These are phyloP conservation scores for Coniochaeta pulveracea DNA, from an alignment of 2,329 filamentous ascomycete genomes.

Conservation along the genomic window DNA sequence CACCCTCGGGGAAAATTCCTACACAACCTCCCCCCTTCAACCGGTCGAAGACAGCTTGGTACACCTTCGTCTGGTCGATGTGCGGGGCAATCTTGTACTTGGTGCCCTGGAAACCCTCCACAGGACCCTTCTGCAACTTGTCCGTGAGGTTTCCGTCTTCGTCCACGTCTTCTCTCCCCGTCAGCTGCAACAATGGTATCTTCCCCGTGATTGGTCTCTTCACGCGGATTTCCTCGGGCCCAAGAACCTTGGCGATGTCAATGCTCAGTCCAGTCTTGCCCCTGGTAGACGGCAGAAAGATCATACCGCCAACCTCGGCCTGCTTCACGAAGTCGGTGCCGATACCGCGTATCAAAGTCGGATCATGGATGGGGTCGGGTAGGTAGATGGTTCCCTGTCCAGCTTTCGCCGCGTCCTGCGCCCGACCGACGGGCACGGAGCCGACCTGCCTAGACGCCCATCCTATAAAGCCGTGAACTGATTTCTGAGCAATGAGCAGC, in stretches of 20 bases:
- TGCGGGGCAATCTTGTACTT: constrained; percentile 85
- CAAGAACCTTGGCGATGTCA: constrained; percentile 72
- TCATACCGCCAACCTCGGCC: constrained; percentile 66
- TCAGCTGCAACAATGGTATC: constrained; percentile 68
- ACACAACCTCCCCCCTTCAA: constrained; percentile 78
- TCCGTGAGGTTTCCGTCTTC: constrained; percentile 52
- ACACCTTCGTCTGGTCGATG: constrained; percentile 87
- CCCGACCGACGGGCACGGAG: constrained; percentile 84
- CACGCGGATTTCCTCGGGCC: constrained; percentile 69
- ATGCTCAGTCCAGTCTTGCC: constrained; percentile 65
- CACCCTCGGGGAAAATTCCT: constrained; percentile 94
- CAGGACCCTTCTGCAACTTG: constrained; percentile 37
- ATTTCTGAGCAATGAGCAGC: constrained; percentile 91
- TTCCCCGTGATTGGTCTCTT: constrained; percentile 80
- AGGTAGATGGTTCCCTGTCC: constrained; percentile 75
- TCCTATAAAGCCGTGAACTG: constrained; percentile 87
- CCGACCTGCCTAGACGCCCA: constrained; percentile 76
- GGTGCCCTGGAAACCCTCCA: constrained; percentile 60
- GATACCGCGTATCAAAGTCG: constrained; percentile 65
- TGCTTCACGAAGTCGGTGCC: constrained; percentile 74
- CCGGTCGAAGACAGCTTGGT: constrained; percentile 82
- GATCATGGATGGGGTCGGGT: constrained; percentile 76
- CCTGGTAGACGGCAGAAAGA: constrained; percentile 79
- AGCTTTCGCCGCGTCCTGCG: constrained; percentile 77
- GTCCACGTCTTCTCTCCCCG: constrained; percentile 63